Evolutionary conservation across 2,329 filamentous ascomycete genomes (phyloP), one percentile per base, ranked within the genome.

Genomic region (Cladosporium sphaerospermum): DNA sequence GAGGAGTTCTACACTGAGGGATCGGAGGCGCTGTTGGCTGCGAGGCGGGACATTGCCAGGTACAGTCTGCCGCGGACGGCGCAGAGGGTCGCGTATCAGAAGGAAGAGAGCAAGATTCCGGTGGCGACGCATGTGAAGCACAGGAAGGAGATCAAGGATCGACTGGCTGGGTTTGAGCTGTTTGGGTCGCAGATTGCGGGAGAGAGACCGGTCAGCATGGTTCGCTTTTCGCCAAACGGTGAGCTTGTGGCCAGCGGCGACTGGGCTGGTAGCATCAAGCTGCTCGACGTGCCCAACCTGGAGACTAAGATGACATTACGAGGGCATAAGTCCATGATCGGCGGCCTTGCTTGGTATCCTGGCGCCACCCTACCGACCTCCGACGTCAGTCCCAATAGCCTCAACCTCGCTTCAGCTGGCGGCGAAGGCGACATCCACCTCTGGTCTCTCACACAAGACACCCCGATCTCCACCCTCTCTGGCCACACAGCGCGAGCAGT

Each of bases 1-100:
- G 90, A 97, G 65, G 93, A 99, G 62, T 99, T 96, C 70, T 99
- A 96, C 69, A 96, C 92, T 0, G 81, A 87, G 62, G 93, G 93
- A 3, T 82, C 84, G 1, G 77, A 81, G 3, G 84, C 85, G 39
- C 75, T 99, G 19, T 73, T 96, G 4, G 77, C 86, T 47, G 88
- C 89, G 2, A 80, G 93, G 56, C 82, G 84, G 62, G 80, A 85
- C 23, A 90, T 99, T 56, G 89, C 91, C 6, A 78, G 80, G 43
- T 97, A 85, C 69, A 95, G 90, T 5, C 73, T 99, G 45, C 89
- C 90, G 1, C 79, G 89, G 53, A 88, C 93, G 47, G 89, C 88
- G 67, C 80, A 80, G 60, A 81, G 92, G 59, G 75, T 93, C 3
- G 83, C 81, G 16, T 86, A 85, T 61, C 89, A 96, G 67, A 88